These are phyloP conservation scores for Penicillium odoratum DNA, from an alignment of 495 filamentous ascomycete genomes.

Conservation along the genomic window DNA sequence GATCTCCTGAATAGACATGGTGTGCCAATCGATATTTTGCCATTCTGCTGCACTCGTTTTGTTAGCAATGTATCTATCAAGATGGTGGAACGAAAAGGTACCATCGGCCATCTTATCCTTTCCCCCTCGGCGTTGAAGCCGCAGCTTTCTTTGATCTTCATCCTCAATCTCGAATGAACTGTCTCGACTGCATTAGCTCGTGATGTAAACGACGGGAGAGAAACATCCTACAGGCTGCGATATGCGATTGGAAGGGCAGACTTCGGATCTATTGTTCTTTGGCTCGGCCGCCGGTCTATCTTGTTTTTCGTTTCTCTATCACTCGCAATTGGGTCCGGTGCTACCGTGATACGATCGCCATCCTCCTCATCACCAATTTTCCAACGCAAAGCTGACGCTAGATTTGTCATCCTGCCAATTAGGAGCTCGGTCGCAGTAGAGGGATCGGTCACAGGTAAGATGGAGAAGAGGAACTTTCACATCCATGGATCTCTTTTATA, in stretches of 20 bases:
- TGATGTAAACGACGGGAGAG: neutral
- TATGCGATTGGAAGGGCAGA: constrained; percentile 24
- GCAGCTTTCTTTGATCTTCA: constrained; percentile 2
- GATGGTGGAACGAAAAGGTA: neutral
- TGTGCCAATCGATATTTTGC: constrained; percentile 55
- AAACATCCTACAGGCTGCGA: constrained; percentile 36
- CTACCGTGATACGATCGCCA: neutral
- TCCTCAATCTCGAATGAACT: constrained; percentile 17
- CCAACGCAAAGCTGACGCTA: neutral
- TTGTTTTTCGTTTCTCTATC: too few relatives aligned
- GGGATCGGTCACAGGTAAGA: too few relatives aligned
- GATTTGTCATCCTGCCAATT: neutral
- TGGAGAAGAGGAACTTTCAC: too few relatives aligned
- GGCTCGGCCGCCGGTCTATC: too few relatives aligned
- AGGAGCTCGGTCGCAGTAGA: too few relatives aligned
- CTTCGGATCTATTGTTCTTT: constrained; percentile 7
- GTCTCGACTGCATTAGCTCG: neutral
- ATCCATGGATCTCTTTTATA: too few relatives aligned
- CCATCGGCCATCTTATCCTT: constrained; percentile 14
- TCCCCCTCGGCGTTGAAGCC: neutral
- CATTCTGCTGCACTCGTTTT: constrained; percentile 23
- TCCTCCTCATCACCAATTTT: constrained; percentile 1
- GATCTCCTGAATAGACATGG: constrained; percentile 52
- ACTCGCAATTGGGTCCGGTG: too few relatives aligned
- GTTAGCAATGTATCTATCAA: neutral